These are phyloP conservation scores for Brassica balearica DNA, from an alignment of 441 rosid genomes.

Conservation along the genomic window DNA sequence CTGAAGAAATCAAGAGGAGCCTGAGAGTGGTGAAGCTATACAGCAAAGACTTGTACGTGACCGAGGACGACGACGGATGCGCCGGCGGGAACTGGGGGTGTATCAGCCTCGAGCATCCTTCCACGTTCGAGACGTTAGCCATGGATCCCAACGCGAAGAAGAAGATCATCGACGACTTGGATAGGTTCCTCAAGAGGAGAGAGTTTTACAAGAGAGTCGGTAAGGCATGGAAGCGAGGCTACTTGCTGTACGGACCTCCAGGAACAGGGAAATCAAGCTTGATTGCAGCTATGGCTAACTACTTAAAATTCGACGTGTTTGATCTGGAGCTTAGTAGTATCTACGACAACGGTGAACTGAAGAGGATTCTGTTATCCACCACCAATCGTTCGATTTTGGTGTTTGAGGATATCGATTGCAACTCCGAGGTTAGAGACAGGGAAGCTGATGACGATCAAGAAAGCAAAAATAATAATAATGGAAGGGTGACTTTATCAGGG, in stretches of 20 bases:
- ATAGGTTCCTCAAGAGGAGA: slow-evolving; percentile 50
- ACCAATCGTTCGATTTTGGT: slow-evolving; percentile 62
- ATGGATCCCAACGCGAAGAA: slow-evolving; percentile 54
- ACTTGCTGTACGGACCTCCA: slow-evolving; percentile 63
- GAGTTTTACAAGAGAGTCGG: slow-evolving; percentile 63
- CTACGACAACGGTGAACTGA: slow-evolving; percentile 44
- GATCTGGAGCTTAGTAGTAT: slow-evolving; percentile 54
- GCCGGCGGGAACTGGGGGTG: slow-evolving; percentile 50
- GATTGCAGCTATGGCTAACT: slow-evolving; percentile 71
- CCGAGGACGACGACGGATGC: slow-evolving; percentile 37
- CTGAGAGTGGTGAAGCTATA: slow-evolving; percentile 51
- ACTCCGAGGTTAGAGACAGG: slow-evolving; percentile 47
- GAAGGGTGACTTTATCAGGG: slow-evolving; percentile 56
- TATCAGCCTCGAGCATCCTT: slow-evolving; percentile 57
- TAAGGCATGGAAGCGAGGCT: slow-evolving; percentile 67
- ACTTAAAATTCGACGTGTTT: slow-evolving; percentile 57
- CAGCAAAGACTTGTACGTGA: slow-evolving; percentile 39
- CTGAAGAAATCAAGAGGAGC: slow-evolving; percentile 49
- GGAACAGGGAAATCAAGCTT: slow-evolving; percentile 69
- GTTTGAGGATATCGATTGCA: slow-evolving; percentile 65
- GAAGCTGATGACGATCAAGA: slow-evolving; percentile 32
- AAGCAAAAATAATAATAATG: background rate
- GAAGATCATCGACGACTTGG: slow-evolving; percentile 48
- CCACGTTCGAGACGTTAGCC: slow-evolving; percentile 56
- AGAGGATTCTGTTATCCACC: slow-evolving; percentile 53